Evolutionary conservation across 345 rosid species (phyloP).

Genomic region (Firmiana major): DNA sequence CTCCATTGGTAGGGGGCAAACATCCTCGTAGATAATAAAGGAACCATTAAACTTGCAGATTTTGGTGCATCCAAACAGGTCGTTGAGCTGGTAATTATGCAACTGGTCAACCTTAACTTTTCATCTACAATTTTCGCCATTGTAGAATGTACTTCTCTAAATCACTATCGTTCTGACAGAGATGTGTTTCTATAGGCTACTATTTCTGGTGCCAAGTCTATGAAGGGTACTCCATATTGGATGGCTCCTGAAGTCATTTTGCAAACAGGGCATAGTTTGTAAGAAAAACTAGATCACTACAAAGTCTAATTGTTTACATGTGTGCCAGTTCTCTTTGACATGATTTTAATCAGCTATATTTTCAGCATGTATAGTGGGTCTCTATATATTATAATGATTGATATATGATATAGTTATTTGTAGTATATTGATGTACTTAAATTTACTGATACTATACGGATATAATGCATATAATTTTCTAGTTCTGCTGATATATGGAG

Average conservation of each 20-base stretch:
- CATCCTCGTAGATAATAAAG: conserved; percentile 87
- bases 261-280: conserved; percentile 96
- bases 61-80: conserved; percentile 98
- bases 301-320: not conserved
- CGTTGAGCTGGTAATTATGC: conserved; percentile 65
- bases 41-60: conserved; percentile 93
- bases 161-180: conserved; percentile 14
- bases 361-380: not conserved
- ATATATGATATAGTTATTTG: not conserved
- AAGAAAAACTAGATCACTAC: conserved; percentile 23
- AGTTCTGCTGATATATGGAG: conserved; percentile 98
- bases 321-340: not conserved
- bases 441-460: conserved; percentile 11
- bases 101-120: not conserved
- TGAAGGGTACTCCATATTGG: conserved; percentile 97
- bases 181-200: conserved; percentile 62
- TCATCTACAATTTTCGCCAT: not conserved
- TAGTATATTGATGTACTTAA: conserved; percentile 14
- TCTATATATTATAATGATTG: not conserved
- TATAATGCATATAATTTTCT: conserved; percentile 21
- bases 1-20: conserved; percentile 72
- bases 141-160: not conserved
- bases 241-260: conserved; percentile 98
- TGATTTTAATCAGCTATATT: not conserved
- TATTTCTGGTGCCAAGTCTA: conserved; percentile 82